Percentiles rank a stretch among this genome's conserved stretches.
Evolutionary conservation across 148 eudicot genomes (phyloP).

Genomic region (Amaranthus hypochondriacus): DNA sequence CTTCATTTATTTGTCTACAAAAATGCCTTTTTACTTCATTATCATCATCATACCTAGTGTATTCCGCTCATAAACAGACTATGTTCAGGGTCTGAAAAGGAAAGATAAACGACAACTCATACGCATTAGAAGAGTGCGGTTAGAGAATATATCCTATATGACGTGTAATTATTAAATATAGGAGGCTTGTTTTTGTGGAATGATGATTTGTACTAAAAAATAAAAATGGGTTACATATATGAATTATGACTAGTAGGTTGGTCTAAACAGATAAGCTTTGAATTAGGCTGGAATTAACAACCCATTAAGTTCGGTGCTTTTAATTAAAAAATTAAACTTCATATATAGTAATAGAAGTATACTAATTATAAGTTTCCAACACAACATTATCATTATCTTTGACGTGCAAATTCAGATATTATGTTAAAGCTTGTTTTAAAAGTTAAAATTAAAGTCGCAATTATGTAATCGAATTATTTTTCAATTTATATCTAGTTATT

Average conservation of each 20-base stretch:
- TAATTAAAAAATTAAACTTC: not conserved
- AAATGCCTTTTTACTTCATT: too few relatives aligned
- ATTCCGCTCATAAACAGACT: too few relatives aligned
- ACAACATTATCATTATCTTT: not conserved
- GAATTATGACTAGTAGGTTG: too few relatives aligned
- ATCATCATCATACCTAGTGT: too few relatives aligned
- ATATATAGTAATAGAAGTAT: not conserved
- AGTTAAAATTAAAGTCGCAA: too few relatives aligned
- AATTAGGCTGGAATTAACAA: constrained; percentile 15
- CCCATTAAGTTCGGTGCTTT: not conserved
- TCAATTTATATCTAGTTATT: too few relatives aligned
- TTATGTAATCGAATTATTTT: too few relatives aligned
- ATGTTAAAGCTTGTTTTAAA: too few relatives aligned
- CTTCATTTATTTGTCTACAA: too few relatives aligned
- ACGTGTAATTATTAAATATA: not conserved
- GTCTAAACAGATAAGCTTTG: not conserved
- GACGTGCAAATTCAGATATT: not conserved
- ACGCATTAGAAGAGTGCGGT: too few relatives aligned
- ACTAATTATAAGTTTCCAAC: not conserved
- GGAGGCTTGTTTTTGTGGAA: constrained; percentile 1
- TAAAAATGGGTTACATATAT: not conserved
- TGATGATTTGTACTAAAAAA: constrained; percentile 8
- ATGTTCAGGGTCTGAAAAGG: too few relatives aligned
- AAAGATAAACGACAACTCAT: too few relatives aligned
- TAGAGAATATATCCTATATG: not conserved